Conservation (phyloP, 106 monocot genomes). For the Apostasia ramifera region DNA sequence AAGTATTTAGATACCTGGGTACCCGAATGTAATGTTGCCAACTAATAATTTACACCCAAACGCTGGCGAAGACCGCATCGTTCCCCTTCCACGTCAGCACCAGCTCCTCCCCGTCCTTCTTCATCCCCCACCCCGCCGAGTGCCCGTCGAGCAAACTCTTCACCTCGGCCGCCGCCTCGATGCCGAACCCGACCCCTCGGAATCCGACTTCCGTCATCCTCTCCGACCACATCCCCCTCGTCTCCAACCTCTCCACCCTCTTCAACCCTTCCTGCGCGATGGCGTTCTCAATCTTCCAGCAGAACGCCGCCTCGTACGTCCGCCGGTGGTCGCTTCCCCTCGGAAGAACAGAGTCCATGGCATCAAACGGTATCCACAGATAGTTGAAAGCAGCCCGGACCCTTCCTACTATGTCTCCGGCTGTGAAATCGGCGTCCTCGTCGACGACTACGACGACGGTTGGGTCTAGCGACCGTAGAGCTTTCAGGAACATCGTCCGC, state of each 20-base stretch:
- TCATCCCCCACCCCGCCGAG: slow-evolving; percentile 88
- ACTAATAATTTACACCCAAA: slow-evolving; percentile 42
- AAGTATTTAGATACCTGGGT: no score
- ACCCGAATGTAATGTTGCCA: background rate
- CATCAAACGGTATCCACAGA: slow-evolving; percentile 93
- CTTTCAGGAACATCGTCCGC: slow-evolving; percentile 55
- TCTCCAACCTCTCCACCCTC: slow-evolving; percentile 79
- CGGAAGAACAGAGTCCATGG: slow-evolving; percentile 61
- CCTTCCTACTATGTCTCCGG: slow-evolving; percentile 44
- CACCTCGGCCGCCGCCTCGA: slow-evolving; percentile 70
- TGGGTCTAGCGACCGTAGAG: slow-evolving; percentile 55
- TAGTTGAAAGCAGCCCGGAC: slow-evolving; percentile 84
- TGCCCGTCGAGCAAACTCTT: slow-evolving; percentile 79
- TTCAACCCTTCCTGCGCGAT: slow-evolving; percentile 68
- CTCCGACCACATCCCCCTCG: slow-evolving; percentile 62
- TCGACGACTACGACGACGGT: slow-evolving; percentile 59
- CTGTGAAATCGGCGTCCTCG: slow-evolving; percentile 80
- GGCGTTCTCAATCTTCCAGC: slow-evolving; percentile 92
- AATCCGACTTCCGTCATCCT: slow-evolving; percentile 80
- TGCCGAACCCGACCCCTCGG: slow-evolving; percentile 45
- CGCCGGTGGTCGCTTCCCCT: slow-evolving; percentile 61
- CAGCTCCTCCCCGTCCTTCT: slow-evolving; percentile 77
- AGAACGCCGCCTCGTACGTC: slow-evolving; percentile 74
- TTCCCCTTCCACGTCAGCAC: slow-evolving; percentile 97
- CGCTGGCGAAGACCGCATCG: slow-evolving; percentile 78